phyloP scores from a whole-genome alignment of 148 eudicot genomes.

The Camellia japonica region DNA sequence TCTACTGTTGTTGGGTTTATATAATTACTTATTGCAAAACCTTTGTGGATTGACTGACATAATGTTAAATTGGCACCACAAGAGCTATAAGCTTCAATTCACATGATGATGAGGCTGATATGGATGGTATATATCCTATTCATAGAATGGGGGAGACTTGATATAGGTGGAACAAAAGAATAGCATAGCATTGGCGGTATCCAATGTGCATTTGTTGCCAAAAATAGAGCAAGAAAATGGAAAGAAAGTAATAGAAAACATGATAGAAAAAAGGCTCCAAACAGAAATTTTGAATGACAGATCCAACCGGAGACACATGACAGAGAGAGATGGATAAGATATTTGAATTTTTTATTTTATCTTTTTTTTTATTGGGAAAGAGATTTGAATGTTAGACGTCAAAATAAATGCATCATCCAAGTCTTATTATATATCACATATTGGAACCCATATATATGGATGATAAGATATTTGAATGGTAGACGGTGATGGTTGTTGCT shows the following conservation, averaged over 20 bases:
- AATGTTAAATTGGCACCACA: too few relatives aligned
- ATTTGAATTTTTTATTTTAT: too few relatives aligned
- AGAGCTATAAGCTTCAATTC: too few relatives aligned
- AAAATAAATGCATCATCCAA: not conserved
- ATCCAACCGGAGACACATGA: not conserved
- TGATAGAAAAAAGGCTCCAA: not conserved
- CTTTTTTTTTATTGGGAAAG: not conserved
- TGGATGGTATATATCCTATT: too few relatives aligned
- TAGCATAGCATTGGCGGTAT: not conserved
- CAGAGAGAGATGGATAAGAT: too few relatives aligned
- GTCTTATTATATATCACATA: not conserved
- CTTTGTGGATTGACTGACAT: too few relatives aligned
- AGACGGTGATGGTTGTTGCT: too few relatives aligned
- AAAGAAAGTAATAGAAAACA: not conserved
- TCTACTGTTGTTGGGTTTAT: too few relatives aligned
- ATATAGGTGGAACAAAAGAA: not conserved
- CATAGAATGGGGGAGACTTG: not conserved
- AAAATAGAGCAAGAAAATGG: not conserved
- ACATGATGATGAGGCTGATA: not conserved
- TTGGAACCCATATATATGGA: too few relatives aligned
- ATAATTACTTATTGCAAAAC: too few relatives aligned
- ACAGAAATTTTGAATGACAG: not conserved
- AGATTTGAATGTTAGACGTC: not conserved
- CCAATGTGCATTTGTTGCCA: not conserved
- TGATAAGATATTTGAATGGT: too few relatives aligned